phyloP scores from a whole-genome alignment of 345 rosid genomes.

The Aurinia saxatilis region DNA sequence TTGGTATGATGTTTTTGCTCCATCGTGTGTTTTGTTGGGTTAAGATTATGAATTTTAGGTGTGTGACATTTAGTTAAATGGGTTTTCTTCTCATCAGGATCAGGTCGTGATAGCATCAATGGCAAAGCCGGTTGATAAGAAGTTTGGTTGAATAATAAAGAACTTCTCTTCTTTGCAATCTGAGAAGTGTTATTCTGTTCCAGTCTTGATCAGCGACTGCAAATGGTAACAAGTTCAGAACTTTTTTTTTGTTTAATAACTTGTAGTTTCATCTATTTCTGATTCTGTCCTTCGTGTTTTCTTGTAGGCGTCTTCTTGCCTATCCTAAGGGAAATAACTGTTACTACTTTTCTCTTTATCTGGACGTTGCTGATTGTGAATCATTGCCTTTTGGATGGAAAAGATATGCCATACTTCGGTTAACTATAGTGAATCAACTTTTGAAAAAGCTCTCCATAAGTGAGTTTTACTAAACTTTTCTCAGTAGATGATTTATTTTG shows the following conservation, averaged over 20 bases:
- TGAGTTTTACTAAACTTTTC: too few relatives aligned
- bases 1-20: too few relatives aligned
- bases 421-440: slow-evolving; percentile 56
- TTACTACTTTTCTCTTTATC: slow-evolving; percentile 65
- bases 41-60: too few relatives aligned
- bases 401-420: slow-evolving; percentile 57
- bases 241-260: too few relatives aligned
- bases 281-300: not conserved
- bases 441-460: not conserved
- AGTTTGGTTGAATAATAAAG: not conserved
- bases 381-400: slow-evolving; percentile 67
- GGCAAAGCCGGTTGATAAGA: not conserved
- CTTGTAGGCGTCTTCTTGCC: slow-evolving; percentile 52
- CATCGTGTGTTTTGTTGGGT: too few relatives aligned
- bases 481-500: too few relatives aligned
- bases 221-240: not conserved
- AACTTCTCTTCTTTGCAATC: not conserved
- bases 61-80: too few relatives aligned
- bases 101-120: too few relatives aligned
- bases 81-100: too few relatives aligned
- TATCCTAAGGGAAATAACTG: slow-evolving; percentile 74
- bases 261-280: too few relatives aligned
- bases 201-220: not conserved
- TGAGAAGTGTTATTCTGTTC: not conserved
- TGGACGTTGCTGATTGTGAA: slow-evolving; percentile 61